phyloP scores from a whole-genome alignment of 371 early-diverging fungal species.

The Mucor irregularis region DNA sequence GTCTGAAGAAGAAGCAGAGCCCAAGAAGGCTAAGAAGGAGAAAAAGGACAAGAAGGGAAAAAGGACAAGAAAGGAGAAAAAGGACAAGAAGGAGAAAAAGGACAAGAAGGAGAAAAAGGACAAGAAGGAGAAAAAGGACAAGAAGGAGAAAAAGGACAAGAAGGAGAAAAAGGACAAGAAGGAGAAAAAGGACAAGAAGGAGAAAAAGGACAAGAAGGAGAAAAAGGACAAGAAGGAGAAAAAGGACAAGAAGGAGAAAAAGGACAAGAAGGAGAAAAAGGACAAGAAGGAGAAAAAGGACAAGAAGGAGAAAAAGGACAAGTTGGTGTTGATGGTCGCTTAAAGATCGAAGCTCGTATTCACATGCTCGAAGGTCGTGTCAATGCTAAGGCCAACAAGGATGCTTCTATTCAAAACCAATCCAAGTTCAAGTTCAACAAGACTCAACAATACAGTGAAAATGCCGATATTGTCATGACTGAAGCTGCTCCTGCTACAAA shows the following conservation, averaged over 20 bases:
- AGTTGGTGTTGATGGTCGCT: slow-evolving; percentile 82
- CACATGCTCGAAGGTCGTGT: slow-evolving; percentile 80
- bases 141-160: slow-evolving; percentile 41
- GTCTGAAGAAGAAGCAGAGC: slow-evolving; percentile 45
- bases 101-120: slow-evolving; percentile 45
- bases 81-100: slow-evolving; percentile 46
- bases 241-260: slow-evolving; percentile 47
- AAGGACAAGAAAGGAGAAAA: slow-evolving; percentile 54
- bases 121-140: slow-evolving; percentile 53
- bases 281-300: slow-evolving; percentile 45
- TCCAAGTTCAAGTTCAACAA: slow-evolving; percentile 66
- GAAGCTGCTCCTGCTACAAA: slow-evolving; percentile 36
- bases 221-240: slow-evolving; percentile 49
- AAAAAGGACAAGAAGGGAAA: slow-evolving; percentile 61
- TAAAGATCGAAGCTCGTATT: slow-evolving; percentile 86
- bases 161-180: slow-evolving; percentile 53
- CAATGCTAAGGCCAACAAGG: slow-evolving; percentile 50
- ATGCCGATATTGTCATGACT: slow-evolving; percentile 40
- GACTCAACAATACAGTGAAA: slow-evolving; percentile 40
- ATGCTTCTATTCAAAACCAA: slow-evolving; percentile 65
- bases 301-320: slow-evolving; percentile 51
- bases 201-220: slow-evolving; percentile 52
- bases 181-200: slow-evolving; percentile 43
- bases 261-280: slow-evolving; percentile 47
- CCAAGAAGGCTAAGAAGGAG: slow-evolving; percentile 53